Base-by-base conservation (phyloP, 2,329 filamentous ascomycete species). In the Phoma herbarum region DNA sequence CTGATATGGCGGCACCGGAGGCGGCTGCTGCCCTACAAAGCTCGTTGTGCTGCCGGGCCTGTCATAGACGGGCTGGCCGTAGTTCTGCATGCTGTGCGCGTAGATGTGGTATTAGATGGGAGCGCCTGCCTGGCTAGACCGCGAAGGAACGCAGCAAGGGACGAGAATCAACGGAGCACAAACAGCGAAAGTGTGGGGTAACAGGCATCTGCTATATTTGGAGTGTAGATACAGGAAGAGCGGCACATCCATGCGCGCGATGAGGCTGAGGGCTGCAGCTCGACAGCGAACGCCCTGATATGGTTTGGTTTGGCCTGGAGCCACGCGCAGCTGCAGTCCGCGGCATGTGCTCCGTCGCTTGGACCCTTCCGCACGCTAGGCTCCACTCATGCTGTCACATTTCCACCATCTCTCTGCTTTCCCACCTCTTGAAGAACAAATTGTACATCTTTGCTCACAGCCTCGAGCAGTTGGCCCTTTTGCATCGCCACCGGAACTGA, bases 401-500 rank as follows among this genome's bases (percentile, higher is more conserved):
- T 33, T 31, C 49, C 41, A 42, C n/a, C 45, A n/a, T 45, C 20
- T 52, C 58, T 57, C 41, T 53, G 48, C 49, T 53, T 57, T 5
- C 52, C 53, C 47, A 60, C 41, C 16, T 60, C 31, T 33, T 57
- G 16, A 4, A 60, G n/a, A 4, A 57, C 58, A n/a, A 49, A 47
- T 91, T 81, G 3, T 84, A 86, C 72, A 85, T 68, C 57, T 35
- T 60, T 60, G 33, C 51, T 55, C 16, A 60, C 48, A 11, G 57
- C 57, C 37, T 60, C 57, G 6, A 60, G 47, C 12, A 60, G 42
- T 42, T 60, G 51, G 33, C 47, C 42, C 61, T 86, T 87, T 80
- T 93, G 90, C 64, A 89, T 72, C 80, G 82, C 87, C 72, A 83
- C 80, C 0, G 91, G 91, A 55, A 93, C 69, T 26, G 83, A 75